Evolutionary conservation across 2,329 filamentous ascomycete species (phyloP), one percentile per base, ranked within the genome.

Genomic region (Neofusicoccum umdonicola): DNA sequence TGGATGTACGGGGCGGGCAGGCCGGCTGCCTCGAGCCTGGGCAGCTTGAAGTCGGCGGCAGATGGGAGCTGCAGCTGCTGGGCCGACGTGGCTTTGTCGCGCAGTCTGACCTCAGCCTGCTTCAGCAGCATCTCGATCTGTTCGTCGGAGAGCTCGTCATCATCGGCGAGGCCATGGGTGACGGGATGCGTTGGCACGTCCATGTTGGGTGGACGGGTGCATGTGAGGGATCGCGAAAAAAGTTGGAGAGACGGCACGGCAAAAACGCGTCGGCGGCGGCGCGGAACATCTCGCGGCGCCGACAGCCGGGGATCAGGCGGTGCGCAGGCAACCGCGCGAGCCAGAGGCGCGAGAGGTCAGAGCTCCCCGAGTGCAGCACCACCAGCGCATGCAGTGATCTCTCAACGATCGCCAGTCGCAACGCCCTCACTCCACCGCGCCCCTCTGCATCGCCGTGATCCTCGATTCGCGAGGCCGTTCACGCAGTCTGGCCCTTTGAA

Each of bases 61-160:
- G 66, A 62, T 39, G 65, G 35, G 15, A 41, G 35, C 50, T 67
- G 67, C 51, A 50, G 12, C 42, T 31, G 51, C 13, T 48, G 35
- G 52, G 31, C 34, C 73, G 73, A 69, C 70, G 76, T 67, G 64
- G 76, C 73, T 67, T 79, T 79, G 69, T 79, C 76, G 60, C 79
- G 74, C 69, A 90, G 77, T 67, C 88, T 83, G 66, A 78, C 75
- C 71, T 90, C 87, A 64, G 89, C 88, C 76, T 89, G 83, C 62
- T 82, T 81, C 60, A 91, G 82, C 64, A 91, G 51, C 12, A 42
- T 57, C 52, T 64, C 50, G 44, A 58, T 64, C 63, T 89, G 84
- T 68, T 86, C 83, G 73, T 90, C 87, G 42, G 83, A 85, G 67
- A 90, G 77, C 61, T 82, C 79, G 68, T 77, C 76, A 66, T 62